Evolutionary conservation across 352 stramenopile species (phyloP).

Genomic region (Phytophthora podocarpi): DNA sequence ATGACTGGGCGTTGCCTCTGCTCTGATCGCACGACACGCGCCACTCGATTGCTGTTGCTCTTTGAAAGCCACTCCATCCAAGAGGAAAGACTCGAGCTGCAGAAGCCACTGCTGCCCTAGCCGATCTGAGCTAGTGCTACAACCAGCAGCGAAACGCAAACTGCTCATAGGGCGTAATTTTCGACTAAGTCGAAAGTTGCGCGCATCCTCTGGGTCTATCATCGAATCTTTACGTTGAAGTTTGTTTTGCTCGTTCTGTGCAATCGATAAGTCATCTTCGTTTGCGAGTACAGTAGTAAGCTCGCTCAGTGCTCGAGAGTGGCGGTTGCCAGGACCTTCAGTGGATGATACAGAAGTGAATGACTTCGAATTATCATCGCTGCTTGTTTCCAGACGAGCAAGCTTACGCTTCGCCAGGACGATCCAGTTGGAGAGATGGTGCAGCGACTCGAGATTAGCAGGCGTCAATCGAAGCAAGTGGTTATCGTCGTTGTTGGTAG

Average conservation of each 20-base stretch:
- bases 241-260: slow-evolving; percentile 4
- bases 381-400: slow-evolving; percentile 53
- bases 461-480: slow-evolving; percentile 40
- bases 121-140: slow-evolving; percentile 49
- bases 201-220: slow-evolving; percentile 35
- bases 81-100: slow-evolving; percentile 75
- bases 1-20: slow-evolving; percentile 54
- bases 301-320: slow-evolving; percentile 47
- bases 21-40: slow-evolving; percentile 5
- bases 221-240: slow-evolving; percentile 35
- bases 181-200: slow-evolving; percentile 70
- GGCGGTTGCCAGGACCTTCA: slow-evolving; percentile 22
- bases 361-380: slow-evolving; percentile 3
- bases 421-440: slow-evolving; percentile 83
- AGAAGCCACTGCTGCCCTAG: slow-evolving; percentile 70
- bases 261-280: slow-evolving; percentile 36
- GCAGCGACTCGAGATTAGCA: slow-evolving; percentile 77
- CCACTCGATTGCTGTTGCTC: neutral
- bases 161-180: slow-evolving; percentile 83
- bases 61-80: slow-evolving; percentile 61
- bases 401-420: slow-evolving; percentile 78
- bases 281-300: slow-evolving; percentile 49
- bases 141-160: slow-evolving; percentile 75
- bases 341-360: slow-evolving; percentile 20
- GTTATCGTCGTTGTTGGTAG: slow-evolving; percentile 9